Evolutionary conservation across 257 asterid genomes (phyloP).

Genomic region (Solanum virginianum): DNA sequence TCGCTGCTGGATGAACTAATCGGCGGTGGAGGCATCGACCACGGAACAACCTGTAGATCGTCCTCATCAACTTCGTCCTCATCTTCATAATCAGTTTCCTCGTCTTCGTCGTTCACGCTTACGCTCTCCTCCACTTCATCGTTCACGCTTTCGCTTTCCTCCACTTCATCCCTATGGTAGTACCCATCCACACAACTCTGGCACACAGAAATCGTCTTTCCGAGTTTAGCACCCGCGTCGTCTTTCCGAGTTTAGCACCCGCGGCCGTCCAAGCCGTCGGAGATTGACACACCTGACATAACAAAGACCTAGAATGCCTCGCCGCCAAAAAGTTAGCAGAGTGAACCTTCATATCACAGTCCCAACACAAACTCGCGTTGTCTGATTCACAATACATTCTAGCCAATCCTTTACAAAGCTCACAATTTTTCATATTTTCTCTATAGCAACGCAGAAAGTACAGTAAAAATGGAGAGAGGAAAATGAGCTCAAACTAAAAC

Average conservation of each 20-base stretch:
- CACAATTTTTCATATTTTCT: slow-evolving; percentile 38
- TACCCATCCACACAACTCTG: slow-evolving; percentile 19
- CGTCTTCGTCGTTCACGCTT: background rate
- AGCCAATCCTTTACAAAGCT: slow-evolving; percentile 45
- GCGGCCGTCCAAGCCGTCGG: slow-evolving; percentile 62
- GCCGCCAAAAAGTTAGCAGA: slow-evolving; percentile 73
- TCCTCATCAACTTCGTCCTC: too few relatives aligned
- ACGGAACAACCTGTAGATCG: slow-evolving; percentile 30
- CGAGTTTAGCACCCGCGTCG: slow-evolving; percentile 39
- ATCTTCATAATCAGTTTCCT: too few relatives aligned
- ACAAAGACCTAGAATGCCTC: slow-evolving; percentile 58
- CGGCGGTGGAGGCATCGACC: slow-evolving; percentile 41
- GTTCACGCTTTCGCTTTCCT: slow-evolving; percentile 5
- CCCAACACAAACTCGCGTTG: slow-evolving; percentile 62
- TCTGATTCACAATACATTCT: slow-evolving; percentile 64
- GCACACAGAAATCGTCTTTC: slow-evolving; percentile 45
- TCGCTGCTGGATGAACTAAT: slow-evolving; percentile 24
- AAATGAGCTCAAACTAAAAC: background rate
- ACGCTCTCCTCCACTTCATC: slow-evolving; percentile 5
- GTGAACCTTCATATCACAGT: slow-evolving; percentile 78
- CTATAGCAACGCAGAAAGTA: background rate
- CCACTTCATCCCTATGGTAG: slow-evolving; percentile 1
- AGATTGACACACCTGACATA: slow-evolving; percentile 53
- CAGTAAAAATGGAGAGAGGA: background rate
- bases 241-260: slow-evolving; percentile 41